A percentile compares a stretch with the other conserved stretches of the same genome.
Evolutionary conservation across 1,284 basidiomycete species (phyloP).

Genomic region (Spongispora temasekensis): DNA sequence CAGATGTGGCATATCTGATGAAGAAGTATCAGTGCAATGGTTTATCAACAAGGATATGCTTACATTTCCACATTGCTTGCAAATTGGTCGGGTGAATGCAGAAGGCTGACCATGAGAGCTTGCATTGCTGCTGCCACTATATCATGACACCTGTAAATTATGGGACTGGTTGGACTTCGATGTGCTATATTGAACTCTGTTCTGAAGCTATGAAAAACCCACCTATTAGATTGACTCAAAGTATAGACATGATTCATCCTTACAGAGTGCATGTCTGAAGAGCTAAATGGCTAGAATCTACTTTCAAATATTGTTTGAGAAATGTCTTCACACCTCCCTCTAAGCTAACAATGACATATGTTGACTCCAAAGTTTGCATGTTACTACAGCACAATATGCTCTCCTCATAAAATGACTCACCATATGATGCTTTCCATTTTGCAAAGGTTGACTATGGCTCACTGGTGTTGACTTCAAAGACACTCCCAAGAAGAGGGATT

Average conservation of each 20-base stretch:
- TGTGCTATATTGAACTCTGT: constrained; percentile 27
- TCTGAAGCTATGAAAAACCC: constrained; percentile 16
- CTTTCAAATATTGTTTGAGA: constrained; percentile 26
- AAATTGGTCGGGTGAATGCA: constrained; percentile 13
- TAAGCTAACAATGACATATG: constrained; percentile 24
- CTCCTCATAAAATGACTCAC: constrained; percentile 15
- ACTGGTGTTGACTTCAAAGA: constrained; percentile 21
- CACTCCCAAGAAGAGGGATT: constrained; percentile 31
- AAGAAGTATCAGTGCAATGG: not conserved
- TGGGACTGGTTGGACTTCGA: constrained; percentile 13
- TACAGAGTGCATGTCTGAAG: constrained; percentile 15
- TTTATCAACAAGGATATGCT: not conserved
- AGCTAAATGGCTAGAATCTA: constrained; percentile 21
- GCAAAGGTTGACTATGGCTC: constrained; percentile 34
- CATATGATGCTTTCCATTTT: constrained; percentile 26
- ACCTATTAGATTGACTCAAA: not conserved
- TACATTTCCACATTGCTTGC: constrained; percentile 17
- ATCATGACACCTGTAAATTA: constrained; percentile 15
- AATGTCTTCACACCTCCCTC: constrained; percentile 20
- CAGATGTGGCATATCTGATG: constrained; percentile 20
- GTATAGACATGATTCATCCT: not conserved
- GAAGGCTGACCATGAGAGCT: constrained; percentile 11
- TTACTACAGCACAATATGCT: not conserved
- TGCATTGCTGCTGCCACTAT: constrained; percentile 4
- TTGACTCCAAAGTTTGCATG: constrained; percentile 16